Evolutionary conservation across 139 green algal genomes (phyloP), one percentile per base, ranked within the genome.

Genomic region (Gonium pectorale): DNA sequence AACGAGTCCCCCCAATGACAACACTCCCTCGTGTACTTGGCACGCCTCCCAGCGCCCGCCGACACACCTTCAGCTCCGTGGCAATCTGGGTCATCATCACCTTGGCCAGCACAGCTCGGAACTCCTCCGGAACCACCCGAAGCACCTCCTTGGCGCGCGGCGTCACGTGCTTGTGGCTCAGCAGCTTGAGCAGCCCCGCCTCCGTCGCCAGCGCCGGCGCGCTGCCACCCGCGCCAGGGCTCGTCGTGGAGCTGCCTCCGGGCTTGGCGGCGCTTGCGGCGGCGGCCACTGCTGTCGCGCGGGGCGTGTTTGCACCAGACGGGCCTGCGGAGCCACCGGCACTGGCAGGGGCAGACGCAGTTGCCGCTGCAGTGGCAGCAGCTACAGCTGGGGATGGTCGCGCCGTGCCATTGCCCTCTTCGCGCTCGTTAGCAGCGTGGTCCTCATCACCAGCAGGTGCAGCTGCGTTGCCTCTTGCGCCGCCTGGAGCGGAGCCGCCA

Each of bases 121-220:
- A 60, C 22, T 7, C n/a, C 41, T 60, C 59, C 60, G 75, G 41
- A 27, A 83, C 43, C 40, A 21, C 59, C 1, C 40, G 59, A n/a
- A 83, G n/a, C 15, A 83, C 75, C 6, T 73, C 43, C 43, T 37
- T 62, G 21, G 77, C 77, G 62, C 38, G 77, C 62, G 31, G 22
- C 9, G 64, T 31, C 60, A 83, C 62, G 60, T 83, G 77, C 77
- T 83, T 83, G 33, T 83, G 46, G 13, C 31, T 29, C 3, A 83
- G 62, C 29, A 73, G 31, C 33, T 64, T 73, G 13, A 83, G 11
- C 41, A 83, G 0, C 31, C 33, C 13, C 9, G 56, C 77, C 60
- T 83, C 77, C 5, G 77, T 83, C 0, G 77, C 77, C 31, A 83
- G n/a, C 27, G 77, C 77, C 4, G 77, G 77, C 56, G 43, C 56